phyloP scores from a whole-genome alignment of 768 basidiomycete species.

The Tricholoma bakamatsutake region DNA sequence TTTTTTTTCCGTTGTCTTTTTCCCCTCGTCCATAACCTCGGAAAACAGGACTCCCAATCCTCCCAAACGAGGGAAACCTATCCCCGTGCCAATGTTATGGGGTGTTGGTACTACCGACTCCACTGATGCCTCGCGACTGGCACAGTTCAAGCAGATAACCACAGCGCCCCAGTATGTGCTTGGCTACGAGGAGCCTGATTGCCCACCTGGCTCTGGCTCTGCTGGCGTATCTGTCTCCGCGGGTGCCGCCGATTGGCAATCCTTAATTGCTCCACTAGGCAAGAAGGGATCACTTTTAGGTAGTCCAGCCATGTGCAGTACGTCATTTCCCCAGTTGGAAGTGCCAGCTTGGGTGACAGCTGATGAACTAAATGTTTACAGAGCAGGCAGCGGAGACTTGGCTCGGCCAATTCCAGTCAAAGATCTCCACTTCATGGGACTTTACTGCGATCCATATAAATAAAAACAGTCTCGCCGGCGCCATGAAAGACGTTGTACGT shows the following conservation, averaged over 20 bases:
- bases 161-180: constrained; percentile 33
- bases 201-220: constrained; percentile 36
- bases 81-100: constrained; percentile 44
- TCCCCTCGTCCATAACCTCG: not conserved
- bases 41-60: constrained; percentile 33
- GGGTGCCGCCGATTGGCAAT: constrained; percentile 36
- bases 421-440: constrained; percentile 38
- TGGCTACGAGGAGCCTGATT: constrained; percentile 45
- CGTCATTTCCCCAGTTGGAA: constrained; percentile 11
- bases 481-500: constrained; percentile 36
- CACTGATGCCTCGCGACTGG: constrained; percentile 33
- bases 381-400: constrained; percentile 45
- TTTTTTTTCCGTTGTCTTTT: not conserved
- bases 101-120: constrained; percentile 34
- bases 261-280: constrained; percentile 35
- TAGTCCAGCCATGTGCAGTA: constrained; percentile 47
- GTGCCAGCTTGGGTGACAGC: not conserved
- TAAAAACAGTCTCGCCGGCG: constrained; percentile 40
- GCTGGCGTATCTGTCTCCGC: constrained; percentile 37
- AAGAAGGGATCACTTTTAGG: constrained; percentile 35
- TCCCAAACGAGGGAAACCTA: constrained; percentile 30
- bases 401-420: constrained; percentile 32
- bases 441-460: constrained; percentile 44
- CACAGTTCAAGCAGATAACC: constrained; percentile 29
- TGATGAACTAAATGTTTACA: constrained; percentile 10